These are phyloP conservation scores for Novakomyces olei DNA, from an alignment of 805 yeast genomes.

Conservation along the genomic window DNA sequence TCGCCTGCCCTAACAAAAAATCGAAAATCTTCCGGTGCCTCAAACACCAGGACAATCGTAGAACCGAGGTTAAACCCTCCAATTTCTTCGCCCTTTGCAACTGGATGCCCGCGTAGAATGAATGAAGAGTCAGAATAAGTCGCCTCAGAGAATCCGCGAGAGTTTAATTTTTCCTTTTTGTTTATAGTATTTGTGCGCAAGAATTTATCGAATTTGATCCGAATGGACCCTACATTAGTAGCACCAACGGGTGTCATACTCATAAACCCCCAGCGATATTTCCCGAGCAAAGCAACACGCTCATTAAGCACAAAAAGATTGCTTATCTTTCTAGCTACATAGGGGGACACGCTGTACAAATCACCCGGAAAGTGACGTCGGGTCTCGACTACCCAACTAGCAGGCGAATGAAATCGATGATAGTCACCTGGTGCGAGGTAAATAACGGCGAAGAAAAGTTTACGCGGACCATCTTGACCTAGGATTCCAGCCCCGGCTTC, in stretches of 20 bases:
- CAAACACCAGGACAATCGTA: constrained; percentile 90
- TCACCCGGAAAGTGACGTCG: constrained; percentile 95
- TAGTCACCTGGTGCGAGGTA: constrained; percentile 97
- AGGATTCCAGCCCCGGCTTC: constrained; percentile 6
- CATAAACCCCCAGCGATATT: constrained; percentile 93
- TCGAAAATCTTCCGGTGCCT: constrained; percentile 66
- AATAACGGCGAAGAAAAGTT: constrained; percentile 69
- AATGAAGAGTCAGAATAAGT: constrained; percentile 63
- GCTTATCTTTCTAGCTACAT: constrained; percentile 67
- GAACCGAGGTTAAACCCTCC: constrained; percentile 95
- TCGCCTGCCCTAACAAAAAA: constrained; percentile 52
- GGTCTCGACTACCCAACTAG: constrained; percentile 81
- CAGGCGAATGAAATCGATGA: constrained; percentile 90
- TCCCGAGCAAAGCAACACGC: constrained; percentile 82
- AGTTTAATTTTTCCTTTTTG: too few relatives aligned
- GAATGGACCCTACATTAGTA: constrained; percentile 90
- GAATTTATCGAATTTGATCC: constrained; percentile 75
- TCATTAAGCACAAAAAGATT: constrained; percentile 83
- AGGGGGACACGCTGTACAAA: constrained; percentile 87
- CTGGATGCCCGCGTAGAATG: constrained; percentile 65
- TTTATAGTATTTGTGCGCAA: constrained; percentile 52
- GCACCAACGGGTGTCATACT: constrained; percentile 99
- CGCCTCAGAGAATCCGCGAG: constrained; percentile 89
- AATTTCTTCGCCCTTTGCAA: constrained; percentile 78
- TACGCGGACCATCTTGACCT: constrained; percentile 22